These are phyloP conservation scores for Flaveria trinervia DNA, from an alignment of 129 eudicot genomes.

Conservation along the genomic window DNA sequence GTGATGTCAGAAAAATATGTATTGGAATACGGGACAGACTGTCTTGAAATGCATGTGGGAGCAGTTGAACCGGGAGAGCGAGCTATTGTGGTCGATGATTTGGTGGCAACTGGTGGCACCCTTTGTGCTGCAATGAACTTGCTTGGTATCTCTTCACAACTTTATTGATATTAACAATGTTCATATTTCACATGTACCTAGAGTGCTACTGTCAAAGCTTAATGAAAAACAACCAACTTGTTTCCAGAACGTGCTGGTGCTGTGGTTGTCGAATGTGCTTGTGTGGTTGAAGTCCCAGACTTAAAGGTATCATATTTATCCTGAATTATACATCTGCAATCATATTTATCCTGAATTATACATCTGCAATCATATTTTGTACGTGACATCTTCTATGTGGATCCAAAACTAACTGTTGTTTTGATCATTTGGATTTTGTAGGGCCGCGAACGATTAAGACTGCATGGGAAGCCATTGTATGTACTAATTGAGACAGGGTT, in stretches of 20 bases:
- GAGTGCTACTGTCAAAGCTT: neutral
- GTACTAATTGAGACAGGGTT: slow-evolving; percentile 70
- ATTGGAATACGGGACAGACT: slow-evolving; percentile 86
- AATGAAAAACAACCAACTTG: slow-evolving; percentile 5
- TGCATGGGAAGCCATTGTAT: slow-evolving; percentile 69
- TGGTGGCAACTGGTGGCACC: slow-evolving; percentile 93
- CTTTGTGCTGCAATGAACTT: slow-evolving; percentile 79
- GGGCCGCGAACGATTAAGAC: slow-evolving; percentile 65
- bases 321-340: neutral
- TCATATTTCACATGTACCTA: neutral
- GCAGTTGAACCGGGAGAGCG: slow-evolving; percentile 83
- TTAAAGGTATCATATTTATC: slow-evolving; percentile 41
- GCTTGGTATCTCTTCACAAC: slow-evolving; percentile 50
- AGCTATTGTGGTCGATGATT: slow-evolving; percentile 86
- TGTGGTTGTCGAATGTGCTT: slow-evolving; percentile 67
- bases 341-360: no score
- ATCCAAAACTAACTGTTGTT: neutral
- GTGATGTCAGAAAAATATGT: slow-evolving; percentile 79
- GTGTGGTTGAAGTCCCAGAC: slow-evolving; percentile 70
- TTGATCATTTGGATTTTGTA: slow-evolving; percentile 24
- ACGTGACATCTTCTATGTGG: neutral
- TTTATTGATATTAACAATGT: neutral
- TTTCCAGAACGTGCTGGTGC: slow-evolving; percentile 66
- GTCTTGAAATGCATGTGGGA: slow-evolving; percentile 95
- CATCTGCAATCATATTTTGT: neutral